These are phyloP conservation scores for Leucaena leucocephala DNA, from an alignment of 306 rosid species.

Conservation along the genomic window DNA sequence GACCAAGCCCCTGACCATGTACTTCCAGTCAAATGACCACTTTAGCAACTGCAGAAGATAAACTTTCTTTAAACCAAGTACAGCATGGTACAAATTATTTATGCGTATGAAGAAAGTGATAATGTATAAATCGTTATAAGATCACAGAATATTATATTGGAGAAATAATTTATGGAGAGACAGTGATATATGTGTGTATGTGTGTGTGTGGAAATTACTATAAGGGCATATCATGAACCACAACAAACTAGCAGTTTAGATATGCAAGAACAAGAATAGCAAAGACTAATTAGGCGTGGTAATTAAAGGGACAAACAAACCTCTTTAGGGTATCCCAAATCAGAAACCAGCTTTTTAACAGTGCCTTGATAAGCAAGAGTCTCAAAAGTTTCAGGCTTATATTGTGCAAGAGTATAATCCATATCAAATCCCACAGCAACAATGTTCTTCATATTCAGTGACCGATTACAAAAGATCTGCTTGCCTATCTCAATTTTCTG, in stretches of 20 bases:
- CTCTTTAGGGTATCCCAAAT: conserved; percentile 88
- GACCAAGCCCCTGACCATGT: conserved; percentile 99
- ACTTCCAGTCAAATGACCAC: conserved; percentile 90
- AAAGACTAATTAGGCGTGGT: conserved; percentile 10
- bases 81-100: conserved; percentile 20
- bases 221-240: conserved; percentile 14
- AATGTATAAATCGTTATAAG: conserved; percentile 12
- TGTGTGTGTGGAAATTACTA: neutral
- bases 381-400: conserved; percentile 95
- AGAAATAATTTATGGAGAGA: conserved; percentile 5
- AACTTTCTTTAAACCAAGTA: conserved; percentile 36
- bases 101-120: neutral
- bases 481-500: conserved; percentile 62
- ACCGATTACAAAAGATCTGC: conserved; percentile 91
- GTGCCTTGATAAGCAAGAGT: conserved; percentile 98
- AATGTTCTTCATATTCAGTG: conserved; percentile 90
- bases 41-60: conserved; percentile 65
- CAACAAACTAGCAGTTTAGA: conserved; percentile 14
- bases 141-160: too few species aligned
- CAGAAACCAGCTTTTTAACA: conserved; percentile 75
- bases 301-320: conserved; percentile 58
- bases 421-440: conserved; percentile 98
- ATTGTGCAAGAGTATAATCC: conserved; percentile 99
- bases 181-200: neutral
- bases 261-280: conserved; percentile 13